Percentiles rank a stretch among this genome's conserved stretches.
phyloP scores from a whole-genome alignment of 257 asterid species.

The Jacaranda mimosifolia region DNA sequence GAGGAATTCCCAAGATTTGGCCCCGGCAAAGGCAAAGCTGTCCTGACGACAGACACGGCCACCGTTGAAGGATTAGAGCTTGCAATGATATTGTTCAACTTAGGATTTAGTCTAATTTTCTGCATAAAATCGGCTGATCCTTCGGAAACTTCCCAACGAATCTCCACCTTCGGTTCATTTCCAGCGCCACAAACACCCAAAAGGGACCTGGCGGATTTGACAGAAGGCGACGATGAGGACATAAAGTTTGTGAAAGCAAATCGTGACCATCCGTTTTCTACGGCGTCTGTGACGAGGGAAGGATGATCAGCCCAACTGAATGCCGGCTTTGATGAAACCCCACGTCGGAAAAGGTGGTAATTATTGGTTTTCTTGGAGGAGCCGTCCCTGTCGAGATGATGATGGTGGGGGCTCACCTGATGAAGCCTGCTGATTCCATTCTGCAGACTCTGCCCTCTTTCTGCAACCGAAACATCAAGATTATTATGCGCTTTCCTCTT shows the following conservation, averaged over 20 bases:
- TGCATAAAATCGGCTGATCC: constrained; percentile 90
- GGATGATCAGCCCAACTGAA: constrained; percentile 93
- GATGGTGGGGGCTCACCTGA: constrained; percentile 65
- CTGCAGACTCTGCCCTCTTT: constrained; percentile 43
- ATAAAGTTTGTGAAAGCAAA: constrained; percentile 64
- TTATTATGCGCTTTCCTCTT: constrained; percentile 17
- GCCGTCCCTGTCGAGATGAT: constrained; percentile 40
- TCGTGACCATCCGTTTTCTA: constrained; percentile 93
- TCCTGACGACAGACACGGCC: constrained; percentile 56
- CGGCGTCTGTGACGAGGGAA: constrained; percentile 78
- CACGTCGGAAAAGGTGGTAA: constrained; percentile 54
- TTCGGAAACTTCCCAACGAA: constrained; percentile 85
- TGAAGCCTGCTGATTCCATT: constrained; percentile 69
- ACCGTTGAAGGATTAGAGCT: constrained; percentile 32
- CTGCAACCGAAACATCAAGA: constrained; percentile 29
- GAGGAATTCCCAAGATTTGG: constrained; percentile 74
- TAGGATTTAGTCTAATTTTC: constrained; percentile 73
- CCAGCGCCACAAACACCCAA: constrained; percentile 55
- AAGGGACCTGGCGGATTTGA: constrained; percentile 55
- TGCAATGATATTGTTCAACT: constrained; percentile 25
- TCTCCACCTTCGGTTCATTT: constrained; percentile 52
- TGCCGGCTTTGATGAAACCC: constrained; percentile 39
- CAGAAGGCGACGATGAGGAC: constrained; percentile 58
- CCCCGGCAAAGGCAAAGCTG: constrained; percentile 86
- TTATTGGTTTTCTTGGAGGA: constrained; percentile 45